Evolutionary conservation across 208 protist genomes (phyloP).

Genomic region (Trypanosoma rangeli): DNA sequence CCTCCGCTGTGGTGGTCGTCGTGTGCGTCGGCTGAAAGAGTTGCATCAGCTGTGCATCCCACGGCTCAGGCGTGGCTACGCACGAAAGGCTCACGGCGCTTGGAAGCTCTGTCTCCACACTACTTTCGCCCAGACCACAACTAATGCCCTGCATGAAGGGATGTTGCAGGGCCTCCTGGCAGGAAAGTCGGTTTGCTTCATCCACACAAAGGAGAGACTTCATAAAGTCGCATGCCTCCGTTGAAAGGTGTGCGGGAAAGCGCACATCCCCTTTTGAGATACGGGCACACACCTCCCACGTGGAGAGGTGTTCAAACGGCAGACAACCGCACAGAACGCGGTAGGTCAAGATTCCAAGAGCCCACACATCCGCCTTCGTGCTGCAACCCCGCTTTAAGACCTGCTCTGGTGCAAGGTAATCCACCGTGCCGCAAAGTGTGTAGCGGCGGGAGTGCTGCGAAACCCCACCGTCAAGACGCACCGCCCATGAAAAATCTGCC

Average conservation of each 20-base stretch:
- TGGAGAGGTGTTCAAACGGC: constrained; percentile 49
- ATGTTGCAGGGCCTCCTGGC: constrained; percentile 52
- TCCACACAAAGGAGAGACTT: constrained; percentile 47
- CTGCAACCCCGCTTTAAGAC: constrained; percentile 38
- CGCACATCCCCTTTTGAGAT: constrained; percentile 43
- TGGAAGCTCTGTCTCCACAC: not conserved
- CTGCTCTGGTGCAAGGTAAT: constrained; percentile 98
- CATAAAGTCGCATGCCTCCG: constrained; percentile 50
- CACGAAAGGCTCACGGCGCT: not conserved
- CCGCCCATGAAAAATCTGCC: constrained; percentile 95
- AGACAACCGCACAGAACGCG: constrained; percentile 49
- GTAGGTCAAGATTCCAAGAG: constrained; percentile 63
- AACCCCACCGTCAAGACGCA: constrained; percentile 22
- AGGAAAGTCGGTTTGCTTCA: constrained; percentile 44
- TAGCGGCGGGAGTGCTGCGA: constrained; percentile 22
- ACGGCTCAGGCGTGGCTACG: not conserved
- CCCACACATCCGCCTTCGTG: constrained; percentile 74
- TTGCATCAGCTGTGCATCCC: not conserved
- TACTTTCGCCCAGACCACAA: not conserved
- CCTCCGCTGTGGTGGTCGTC: too few relatives aligned
- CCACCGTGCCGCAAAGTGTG: constrained; percentile 94
- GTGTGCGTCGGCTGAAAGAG: not conserved
- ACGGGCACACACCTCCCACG: constrained; percentile 31
- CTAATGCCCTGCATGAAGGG: constrained; percentile 38
- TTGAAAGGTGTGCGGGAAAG: constrained; percentile 39